These are phyloP conservation scores for Komagataea norvegica DNA, from an alignment of 1,139 yeast genomes.

Conservation along the genomic window DNA sequence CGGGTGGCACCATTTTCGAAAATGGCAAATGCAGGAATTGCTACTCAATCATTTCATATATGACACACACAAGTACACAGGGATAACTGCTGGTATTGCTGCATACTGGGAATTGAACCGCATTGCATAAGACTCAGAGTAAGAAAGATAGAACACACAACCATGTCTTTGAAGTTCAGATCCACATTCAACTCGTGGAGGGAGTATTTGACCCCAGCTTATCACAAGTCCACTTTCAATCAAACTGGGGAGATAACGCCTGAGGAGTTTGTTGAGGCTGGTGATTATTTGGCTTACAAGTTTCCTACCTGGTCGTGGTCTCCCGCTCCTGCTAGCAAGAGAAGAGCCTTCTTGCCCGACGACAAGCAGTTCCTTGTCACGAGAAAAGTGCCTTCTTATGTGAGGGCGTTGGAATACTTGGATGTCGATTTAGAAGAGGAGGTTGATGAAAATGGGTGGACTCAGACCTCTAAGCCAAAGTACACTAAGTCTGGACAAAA, in stretches of 20 bases:
- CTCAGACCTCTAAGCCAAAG: constrained; percentile 20
- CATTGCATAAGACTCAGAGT: no score
- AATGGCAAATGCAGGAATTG: no score
- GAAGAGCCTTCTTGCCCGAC: constrained; percentile 70
- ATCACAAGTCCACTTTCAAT: constrained; percentile 75
- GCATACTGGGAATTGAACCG: background rate
- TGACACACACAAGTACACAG: no score
- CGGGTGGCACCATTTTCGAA: no score
- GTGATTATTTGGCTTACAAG: constrained; percentile 84
- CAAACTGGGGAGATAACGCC: constrained; percentile 91
- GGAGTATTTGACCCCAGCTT: constrained; percentile 89
- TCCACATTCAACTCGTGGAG: constrained; percentile 81
- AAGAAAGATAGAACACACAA: no score
- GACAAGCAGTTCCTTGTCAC: constrained; percentile 88
- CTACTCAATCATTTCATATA: no score
- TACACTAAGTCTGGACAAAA: constrained; percentile 10
- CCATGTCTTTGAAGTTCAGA: constrained; percentile 38
- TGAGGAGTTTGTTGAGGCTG: constrained; percentile 86
- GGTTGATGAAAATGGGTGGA: constrained; percentile 60
- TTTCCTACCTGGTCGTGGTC: constrained; percentile 99
- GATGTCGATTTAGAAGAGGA: constrained; percentile 38
- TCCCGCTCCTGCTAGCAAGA: constrained; percentile 54
- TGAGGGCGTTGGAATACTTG: constrained; percentile 61
- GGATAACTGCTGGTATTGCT: no score
- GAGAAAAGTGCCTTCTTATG: constrained; percentile 80